phyloP scores from a whole-genome alignment of 2,329 filamentous ascomycete genomes.

The Leptographium wingfieldii region DNA sequence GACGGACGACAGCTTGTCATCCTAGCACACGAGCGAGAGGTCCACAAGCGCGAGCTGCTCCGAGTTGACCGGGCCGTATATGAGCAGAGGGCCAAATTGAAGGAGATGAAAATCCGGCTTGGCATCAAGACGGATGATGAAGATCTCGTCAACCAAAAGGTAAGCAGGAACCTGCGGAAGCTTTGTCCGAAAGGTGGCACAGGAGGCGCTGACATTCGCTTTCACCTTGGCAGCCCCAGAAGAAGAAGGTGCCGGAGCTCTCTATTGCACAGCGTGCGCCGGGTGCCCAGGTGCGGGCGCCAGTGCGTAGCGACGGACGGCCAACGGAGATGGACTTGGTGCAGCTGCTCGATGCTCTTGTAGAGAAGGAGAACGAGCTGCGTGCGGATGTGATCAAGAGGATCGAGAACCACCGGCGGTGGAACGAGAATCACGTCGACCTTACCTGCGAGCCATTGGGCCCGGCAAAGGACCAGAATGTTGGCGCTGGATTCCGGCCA shows the following conservation, averaged over 20 bases:
- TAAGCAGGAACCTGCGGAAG: constrained; percentile 24
- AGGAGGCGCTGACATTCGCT: neutral
- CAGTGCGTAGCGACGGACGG: constrained; percentile 57
- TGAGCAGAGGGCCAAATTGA: constrained; percentile 67
- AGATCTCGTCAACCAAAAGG: constrained; percentile 88
- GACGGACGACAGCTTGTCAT: constrained; percentile 71
- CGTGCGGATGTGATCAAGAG: constrained; percentile 74
- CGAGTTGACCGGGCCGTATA: constrained; percentile 67
- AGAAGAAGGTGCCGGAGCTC: constrained; percentile 52
- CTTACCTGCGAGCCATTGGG: constrained; percentile 76
- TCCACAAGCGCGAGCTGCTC: constrained; percentile 65
- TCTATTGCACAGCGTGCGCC: constrained; percentile 50
- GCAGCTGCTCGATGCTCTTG: constrained; percentile 60
- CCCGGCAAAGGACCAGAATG: constrained; percentile 54
- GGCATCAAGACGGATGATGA: constrained; percentile 89
- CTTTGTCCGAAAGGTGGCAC: neutral
- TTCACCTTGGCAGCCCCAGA: constrained; percentile 45
- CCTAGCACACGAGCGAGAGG: constrained; percentile 67
- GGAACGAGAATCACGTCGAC: constrained; percentile 85
- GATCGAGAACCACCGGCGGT: constrained; percentile 75
- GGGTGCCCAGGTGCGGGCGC: constrained; percentile 53
- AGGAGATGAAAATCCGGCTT: constrained; percentile 77
- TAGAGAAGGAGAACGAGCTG: constrained; percentile 72
- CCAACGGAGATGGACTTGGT: constrained; percentile 67
- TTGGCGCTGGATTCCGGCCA: constrained; percentile 53